These are phyloP conservation scores for Populus tremula DNA, from an alignment of 345 rosid species.

Conservation along the genomic window DNA sequence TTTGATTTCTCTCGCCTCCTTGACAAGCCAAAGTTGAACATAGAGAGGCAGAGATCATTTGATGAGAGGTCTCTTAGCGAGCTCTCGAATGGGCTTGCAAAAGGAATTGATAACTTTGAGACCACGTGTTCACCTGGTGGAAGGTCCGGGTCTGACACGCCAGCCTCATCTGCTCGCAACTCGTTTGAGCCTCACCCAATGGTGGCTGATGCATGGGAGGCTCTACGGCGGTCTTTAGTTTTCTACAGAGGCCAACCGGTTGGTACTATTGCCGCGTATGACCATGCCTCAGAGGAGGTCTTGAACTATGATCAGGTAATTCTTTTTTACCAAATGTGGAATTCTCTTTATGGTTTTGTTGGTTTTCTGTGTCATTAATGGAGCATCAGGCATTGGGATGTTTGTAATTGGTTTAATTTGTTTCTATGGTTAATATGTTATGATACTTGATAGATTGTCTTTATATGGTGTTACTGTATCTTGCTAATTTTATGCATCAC, in stretches of 20 bases:
- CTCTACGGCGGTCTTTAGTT: constrained; percentile 75
- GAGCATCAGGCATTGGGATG: background rate
- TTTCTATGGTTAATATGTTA: background rate
- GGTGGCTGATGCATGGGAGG: constrained; percentile 97
- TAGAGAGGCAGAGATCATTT: constrained; percentile 85
- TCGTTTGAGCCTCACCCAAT: constrained; percentile 94
- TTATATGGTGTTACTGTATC: background rate
- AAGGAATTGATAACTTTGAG: constrained; percentile 55
- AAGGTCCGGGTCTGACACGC: constrained; percentile 65
- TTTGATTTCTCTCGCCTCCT: constrained; percentile 73
- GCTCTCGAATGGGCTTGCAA: constrained; percentile 60
- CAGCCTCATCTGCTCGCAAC: constrained; percentile 72
- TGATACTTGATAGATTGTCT: background rate
- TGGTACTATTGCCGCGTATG: constrained; percentile 85
- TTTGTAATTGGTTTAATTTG: constrained; percentile 1
- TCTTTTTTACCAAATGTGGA: background rate
- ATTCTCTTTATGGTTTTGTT: background rate
- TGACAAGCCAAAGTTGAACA: constrained; percentile 79
- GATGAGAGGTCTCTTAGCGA: constrained; percentile 95
- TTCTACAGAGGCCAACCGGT: constrained; percentile 76
- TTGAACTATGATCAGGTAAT: constrained; percentile 94
- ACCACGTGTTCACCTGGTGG: constrained; percentile 19
- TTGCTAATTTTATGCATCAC: background rate
- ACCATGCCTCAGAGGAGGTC: constrained; percentile 95
- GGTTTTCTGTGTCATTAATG: background rate